Conservation (phyloP, 148 eudicot species). For the Diospyros kaki region DNA sequence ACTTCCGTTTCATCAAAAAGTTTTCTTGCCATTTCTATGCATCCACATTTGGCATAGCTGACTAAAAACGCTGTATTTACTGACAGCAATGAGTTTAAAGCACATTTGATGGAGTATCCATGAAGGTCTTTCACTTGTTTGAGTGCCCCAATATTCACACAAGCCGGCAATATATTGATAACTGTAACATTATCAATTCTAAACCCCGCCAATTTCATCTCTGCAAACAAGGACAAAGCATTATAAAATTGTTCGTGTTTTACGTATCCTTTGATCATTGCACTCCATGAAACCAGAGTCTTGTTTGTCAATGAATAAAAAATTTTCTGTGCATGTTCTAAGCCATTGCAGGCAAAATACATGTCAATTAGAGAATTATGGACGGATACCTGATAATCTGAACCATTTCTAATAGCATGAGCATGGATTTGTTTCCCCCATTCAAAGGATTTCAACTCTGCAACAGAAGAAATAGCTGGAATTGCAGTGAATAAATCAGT, state of each 20-base stretch:
- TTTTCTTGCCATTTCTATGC: constrained; percentile 33
- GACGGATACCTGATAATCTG: constrained; percentile 30
- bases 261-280: constrained; percentile 29
- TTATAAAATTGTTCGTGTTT: constrained; percentile 18
- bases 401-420: constrained; percentile 29
- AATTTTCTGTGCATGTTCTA: constrained; percentile 21
- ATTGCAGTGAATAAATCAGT: constrained; percentile 30
- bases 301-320: constrained; percentile 19
- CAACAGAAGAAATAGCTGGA: constrained; percentile 29
- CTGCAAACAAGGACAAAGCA: constrained; percentile 21
- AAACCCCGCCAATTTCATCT: constrained; percentile 23
- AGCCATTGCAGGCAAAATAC: constrained; percentile 26
- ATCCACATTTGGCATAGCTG: constrained; percentile 41
- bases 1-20: constrained; percentile 28
- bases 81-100: constrained; percentile 17
- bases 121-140: constrained; percentile 33
- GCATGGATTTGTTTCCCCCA: constrained; percentile 33
- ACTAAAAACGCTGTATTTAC: constrained; percentile 28
- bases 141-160: constrained; percentile 28
- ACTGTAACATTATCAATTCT: constrained; percentile 20
- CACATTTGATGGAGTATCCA: constrained; percentile 27
- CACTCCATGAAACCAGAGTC: constrained; percentile 30
- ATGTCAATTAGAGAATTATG: constrained; percentile 32
- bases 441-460: constrained; percentile 20
- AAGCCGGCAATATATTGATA: constrained; percentile 33